phyloP scores from a whole-genome alignment of 2,329 filamentous ascomycete genomes.

The Scedosporium minutisporum region DNA sequence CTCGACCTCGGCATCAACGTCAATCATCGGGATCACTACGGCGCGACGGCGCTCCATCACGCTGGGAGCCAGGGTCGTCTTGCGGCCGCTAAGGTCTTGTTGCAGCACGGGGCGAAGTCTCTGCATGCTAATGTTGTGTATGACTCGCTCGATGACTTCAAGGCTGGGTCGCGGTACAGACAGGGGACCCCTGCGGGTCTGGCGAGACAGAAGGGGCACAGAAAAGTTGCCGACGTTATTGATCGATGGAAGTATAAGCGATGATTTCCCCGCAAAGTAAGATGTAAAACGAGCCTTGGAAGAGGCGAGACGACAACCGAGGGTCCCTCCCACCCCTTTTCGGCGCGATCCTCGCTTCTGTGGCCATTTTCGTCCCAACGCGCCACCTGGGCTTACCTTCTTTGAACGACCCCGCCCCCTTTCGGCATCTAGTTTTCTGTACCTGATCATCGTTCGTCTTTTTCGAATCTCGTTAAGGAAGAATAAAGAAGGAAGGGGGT shows the following conservation, averaged over 20 bases:
- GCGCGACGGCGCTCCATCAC: constrained; percentile 18
- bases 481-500: neutral
- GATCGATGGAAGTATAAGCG: constrained; percentile 11
- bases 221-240: constrained; percentile 10
- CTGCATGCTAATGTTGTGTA: constrained; percentile 15
- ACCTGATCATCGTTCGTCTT: neutral
- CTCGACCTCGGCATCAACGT: constrained; percentile 12
- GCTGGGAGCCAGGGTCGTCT: constrained; percentile 14
- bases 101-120: constrained; percentile 13
- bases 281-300: neutral
- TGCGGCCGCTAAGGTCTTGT: constrained; percentile 17
- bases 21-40: constrained; percentile 15
- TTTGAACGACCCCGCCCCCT: neutral
- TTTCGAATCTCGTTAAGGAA: neutral
- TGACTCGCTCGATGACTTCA: constrained; percentile 12
- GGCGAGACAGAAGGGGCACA: constrained; percentile 14
- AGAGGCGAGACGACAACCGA: neutral
- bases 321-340: neutral
- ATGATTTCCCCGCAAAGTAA: neutral
- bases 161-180: constrained; percentile 11
- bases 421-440: neutral
- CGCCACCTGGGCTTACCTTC: neutral
- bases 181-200: constrained; percentile 16
- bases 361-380: neutral
- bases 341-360: neutral